Percentiles rank a stretch among this genome's conserved stretches.
Evolutionary conservation across 345 rosid genomes (phyloP).

Genomic region (Turritis glabra): DNA sequence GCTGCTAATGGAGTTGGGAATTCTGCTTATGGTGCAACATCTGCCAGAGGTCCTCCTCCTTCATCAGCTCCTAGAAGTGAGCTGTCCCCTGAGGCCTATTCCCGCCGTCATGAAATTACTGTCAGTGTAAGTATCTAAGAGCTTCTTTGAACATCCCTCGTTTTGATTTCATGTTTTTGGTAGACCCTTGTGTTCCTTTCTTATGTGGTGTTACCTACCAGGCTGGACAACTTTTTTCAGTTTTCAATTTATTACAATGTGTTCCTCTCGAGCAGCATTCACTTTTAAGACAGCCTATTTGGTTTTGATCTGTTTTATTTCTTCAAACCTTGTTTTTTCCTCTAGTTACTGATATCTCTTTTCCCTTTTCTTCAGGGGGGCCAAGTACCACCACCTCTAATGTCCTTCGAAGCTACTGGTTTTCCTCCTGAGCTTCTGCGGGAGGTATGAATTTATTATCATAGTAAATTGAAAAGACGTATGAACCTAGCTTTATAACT

Average conservation of each 20-base stretch:
- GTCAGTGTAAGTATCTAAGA: constrained; percentile 58
- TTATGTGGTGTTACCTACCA: neutral
- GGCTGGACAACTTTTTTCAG: neutral
- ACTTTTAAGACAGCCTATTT: neutral
- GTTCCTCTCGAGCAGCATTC: neutral
- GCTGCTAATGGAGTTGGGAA: constrained; percentile 46
- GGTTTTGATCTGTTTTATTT: neutral
- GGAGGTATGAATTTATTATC: constrained; percentile 59
- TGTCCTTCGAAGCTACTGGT: constrained; percentile 74
- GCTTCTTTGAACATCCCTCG: neutral
- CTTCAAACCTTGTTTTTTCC: neutral
- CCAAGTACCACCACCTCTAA: constrained; percentile 74
- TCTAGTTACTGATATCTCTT: neutral
- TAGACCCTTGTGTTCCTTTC: neutral
- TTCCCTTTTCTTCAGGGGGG: constrained; percentile 55
- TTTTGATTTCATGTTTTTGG: neutral
- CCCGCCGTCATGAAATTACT: constrained; percentile 78
- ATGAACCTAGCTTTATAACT: neutral
- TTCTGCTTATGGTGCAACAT: constrained; percentile 42
- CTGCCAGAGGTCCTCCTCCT: constrained; percentile 46
- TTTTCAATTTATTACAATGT: neutral
- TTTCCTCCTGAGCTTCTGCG: constrained; percentile 92
- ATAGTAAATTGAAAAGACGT: neutral
- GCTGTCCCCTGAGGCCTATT: constrained; percentile 69
- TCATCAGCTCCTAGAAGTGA: constrained; percentile 45